These are phyloP conservation scores for Penicillium egyptiacum DNA, from an alignment of 495 filamentous ascomycete species.

Conservation along the genomic window DNA sequence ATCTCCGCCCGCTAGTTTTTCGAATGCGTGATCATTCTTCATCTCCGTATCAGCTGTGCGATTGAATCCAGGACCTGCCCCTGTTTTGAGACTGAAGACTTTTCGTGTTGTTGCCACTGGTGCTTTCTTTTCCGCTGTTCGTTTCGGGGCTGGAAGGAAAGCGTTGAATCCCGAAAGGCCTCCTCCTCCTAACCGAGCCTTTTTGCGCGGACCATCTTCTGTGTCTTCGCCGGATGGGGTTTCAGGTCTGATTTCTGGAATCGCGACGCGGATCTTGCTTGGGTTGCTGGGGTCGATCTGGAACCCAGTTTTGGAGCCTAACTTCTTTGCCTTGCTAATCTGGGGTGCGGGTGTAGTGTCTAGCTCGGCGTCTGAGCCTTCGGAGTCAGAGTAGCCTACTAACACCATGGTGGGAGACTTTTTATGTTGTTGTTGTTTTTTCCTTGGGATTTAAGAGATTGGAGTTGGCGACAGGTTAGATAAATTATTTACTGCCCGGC, in stretches of 20 bases:
- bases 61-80: slow-evolving; percentile 73
- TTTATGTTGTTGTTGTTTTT: background rate
- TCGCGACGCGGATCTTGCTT: slow-evolving; percentile 76
- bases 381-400: slow-evolving; percentile 84
- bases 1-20: slow-evolving; percentile 9
- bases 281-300: slow-evolving; percentile 71
- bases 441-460: background rate
- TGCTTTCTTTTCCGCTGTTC: slow-evolving; percentile 40
- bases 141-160: slow-evolving; percentile 85
- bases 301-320: slow-evolving; percentile 59
- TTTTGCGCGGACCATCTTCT: slow-evolving; percentile 67
- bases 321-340: slow-evolving; percentile 45
- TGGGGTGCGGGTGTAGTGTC: slow-evolving; percentile 29
- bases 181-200: slow-evolving; percentile 56
- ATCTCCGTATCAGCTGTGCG: slow-evolving; percentile 53
- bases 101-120: slow-evolving; percentile 35
- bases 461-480: background rate
- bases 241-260: slow-evolving; percentile 56
- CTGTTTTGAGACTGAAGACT: slow-evolving; percentile 72
- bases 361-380: slow-evolving; percentile 64
- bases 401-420: slow-evolving; percentile 57
- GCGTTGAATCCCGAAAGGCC: slow-evolving; percentile 78
- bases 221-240: slow-evolving; percentile 37
- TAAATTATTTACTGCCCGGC: background rate
- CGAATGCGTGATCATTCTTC: slow-evolving; percentile 30